Percentiles rank a stretch among this genome's conserved stretches.
Evolutionary conservation across 768 basidiomycete genomes (phyloP).

Genomic region (Solioccasus polychromus): DNA sequence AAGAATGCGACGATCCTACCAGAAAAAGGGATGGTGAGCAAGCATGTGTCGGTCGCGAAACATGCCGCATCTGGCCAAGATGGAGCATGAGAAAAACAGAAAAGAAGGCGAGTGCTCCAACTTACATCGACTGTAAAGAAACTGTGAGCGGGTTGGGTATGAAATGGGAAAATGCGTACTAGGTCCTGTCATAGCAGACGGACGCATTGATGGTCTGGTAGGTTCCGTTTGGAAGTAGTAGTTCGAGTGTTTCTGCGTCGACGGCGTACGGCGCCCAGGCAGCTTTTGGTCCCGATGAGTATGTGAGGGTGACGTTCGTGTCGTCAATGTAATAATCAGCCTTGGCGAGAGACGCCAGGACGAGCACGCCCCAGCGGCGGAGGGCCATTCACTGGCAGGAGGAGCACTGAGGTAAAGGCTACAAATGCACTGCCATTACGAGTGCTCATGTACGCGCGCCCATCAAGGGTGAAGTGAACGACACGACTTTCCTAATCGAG

Average conservation of each 20-base stretch:
- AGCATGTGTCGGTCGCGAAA: slow-evolving; percentile 14
- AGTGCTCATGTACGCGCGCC: too few species aligned
- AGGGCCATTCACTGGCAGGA: too few species aligned
- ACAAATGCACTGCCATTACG: too few species aligned
- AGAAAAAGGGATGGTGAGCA: slow-evolving; percentile 17
- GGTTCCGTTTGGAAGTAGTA: slow-evolving; percentile 19
- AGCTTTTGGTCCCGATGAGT: slow-evolving; percentile 19
- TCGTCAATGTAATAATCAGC: slow-evolving; percentile 18
- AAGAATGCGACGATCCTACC: not conserved
- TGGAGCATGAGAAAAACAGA: not conserved
- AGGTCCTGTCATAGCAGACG: slow-evolving; percentile 26
- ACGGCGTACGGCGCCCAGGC: slow-evolving; percentile 21
- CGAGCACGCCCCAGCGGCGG: too few species aligned
- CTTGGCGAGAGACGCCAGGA: slow-evolving; percentile 1
- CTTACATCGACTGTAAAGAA: slow-evolving; percentile 22
- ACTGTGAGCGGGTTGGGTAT: too few species aligned
- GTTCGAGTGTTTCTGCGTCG: slow-evolving; percentile 6
- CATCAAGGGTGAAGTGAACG: too few species aligned
- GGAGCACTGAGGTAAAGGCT: too few species aligned
- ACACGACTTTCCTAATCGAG: too few species aligned
- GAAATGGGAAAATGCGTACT: slow-evolving; percentile 15
- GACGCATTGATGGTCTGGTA: slow-evolving; percentile 19
- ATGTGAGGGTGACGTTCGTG: not conserved
- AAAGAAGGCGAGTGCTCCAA: not conserved
- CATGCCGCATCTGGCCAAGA: slow-evolving; percentile 20